Evolutionary conservation across 257 asterid species (phyloP), one percentile per base, ranked within the genome.

Genomic region (Solanum pinnatisectum): DNA sequence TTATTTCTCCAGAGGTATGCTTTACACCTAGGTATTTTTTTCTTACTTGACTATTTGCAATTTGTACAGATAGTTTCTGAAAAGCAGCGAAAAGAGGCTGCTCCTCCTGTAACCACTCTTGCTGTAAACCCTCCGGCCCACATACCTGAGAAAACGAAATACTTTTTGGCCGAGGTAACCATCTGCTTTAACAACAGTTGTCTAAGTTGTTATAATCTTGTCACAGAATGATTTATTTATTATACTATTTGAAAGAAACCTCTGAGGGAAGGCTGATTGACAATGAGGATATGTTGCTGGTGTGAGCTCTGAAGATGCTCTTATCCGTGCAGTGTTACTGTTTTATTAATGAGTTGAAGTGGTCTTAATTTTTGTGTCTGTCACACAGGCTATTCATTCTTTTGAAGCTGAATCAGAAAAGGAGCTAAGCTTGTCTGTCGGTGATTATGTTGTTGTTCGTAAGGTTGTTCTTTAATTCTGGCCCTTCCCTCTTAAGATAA

Each of bases 1-100:
- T 46, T 90, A 67, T 33, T 73, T 90, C 87, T 84, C 77, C 79
- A 49, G 74, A 56, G 46, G 84, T 65, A 83, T 85, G 9, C 36
- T 27, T 83, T 60, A 49, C 35, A 23, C 83, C 83, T 70, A 87
- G 77, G 52, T 37, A 71, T 23, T 15, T 59, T 72, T 18, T 87
- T 89, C 88, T 87, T 86, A 91, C 89, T 63, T 39, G 90, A 60
- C 71, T 40, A 59, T 79, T 40, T 85, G 88, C 76, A 65, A 88
- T 90, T 90, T 87, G 68, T 86, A 78, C 88, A 97, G 99, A 90
- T 97, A 90, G 98, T 97, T 88, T 95, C 99, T 20, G 99, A 96
- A 91, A 97, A 94, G 87, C 99, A 97, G 92, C 92, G 98, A 88
- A 97, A 95, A 94, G 99, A 96, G 92, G 98, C 96, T n/a, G 96